Conservation (phyloP, 768 basidiomycete genomes). For the Russula brevipes region DNA sequence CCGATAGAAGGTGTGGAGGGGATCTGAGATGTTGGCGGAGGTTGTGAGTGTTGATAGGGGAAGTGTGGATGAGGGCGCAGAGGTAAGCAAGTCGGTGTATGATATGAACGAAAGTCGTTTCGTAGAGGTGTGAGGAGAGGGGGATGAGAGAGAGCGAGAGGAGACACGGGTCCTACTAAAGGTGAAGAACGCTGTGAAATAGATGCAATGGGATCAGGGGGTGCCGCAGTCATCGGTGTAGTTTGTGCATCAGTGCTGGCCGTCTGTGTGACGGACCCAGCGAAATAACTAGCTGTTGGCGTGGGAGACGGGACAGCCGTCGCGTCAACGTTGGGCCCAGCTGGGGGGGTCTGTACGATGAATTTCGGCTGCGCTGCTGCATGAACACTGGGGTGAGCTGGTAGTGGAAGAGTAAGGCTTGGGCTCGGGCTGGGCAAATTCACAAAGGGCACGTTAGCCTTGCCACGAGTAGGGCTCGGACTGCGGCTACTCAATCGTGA, state of each 20-base stretch:
- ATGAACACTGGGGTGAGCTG: slow-evolving; percentile 1
- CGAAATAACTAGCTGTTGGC: slow-evolving; percentile 31
- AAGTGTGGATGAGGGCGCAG: slow-evolving; percentile 65
- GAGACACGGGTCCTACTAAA: slow-evolving; percentile 26
- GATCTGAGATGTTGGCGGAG: slow-evolving; percentile 48
- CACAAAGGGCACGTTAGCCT: slow-evolving; percentile 27
- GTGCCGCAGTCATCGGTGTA: slow-evolving; percentile 28
- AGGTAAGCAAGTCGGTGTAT: slow-evolving; percentile 77
- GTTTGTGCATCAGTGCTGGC: slow-evolving; percentile 15
- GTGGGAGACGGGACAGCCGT: slow-evolving; percentile 25
- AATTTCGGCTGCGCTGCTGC: slow-evolving; percentile 1
- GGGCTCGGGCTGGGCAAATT: slow-evolving; percentile 27
- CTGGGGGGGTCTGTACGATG: slow-evolving; percentile 9
- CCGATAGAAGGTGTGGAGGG: slow-evolving; percentile 72
- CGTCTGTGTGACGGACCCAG: slow-evolving; percentile 31
- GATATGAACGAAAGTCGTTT: slow-evolving; percentile 88
- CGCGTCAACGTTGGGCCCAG: neutral
- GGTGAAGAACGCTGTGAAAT: slow-evolving; percentile 26
- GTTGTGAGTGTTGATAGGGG: slow-evolving; percentile 71
- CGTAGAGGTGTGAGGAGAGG: slow-evolving; percentile 39
- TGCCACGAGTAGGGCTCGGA: slow-evolving; percentile 52
- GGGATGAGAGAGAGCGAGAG: slow-evolving; percentile 40
- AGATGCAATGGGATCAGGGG: slow-evolving; percentile 25
- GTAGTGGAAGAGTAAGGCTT: slow-evolving; percentile 22
- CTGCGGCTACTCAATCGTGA: slow-evolving; percentile 58